Conservation (phyloP, 441 rosid species). For the Cnidoscolus chayamansa region DNA sequence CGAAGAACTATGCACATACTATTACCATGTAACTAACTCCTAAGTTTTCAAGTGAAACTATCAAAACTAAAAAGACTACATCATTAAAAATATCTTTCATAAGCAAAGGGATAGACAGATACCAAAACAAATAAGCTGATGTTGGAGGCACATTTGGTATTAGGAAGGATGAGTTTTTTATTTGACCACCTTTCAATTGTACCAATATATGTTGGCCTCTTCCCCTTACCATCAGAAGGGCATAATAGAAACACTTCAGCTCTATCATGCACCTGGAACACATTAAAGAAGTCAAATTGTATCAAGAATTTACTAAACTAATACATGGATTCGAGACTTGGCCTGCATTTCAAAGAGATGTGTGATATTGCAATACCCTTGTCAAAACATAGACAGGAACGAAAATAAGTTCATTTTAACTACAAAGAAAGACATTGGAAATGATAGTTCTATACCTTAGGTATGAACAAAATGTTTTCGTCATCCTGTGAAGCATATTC, state of each 20-base stretch:
- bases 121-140: conserved; percentile 72
- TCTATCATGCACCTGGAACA: conserved; percentile 81
- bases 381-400: neutral
- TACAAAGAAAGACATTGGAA: neutral
- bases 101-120: conserved; percentile 17
- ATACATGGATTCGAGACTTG: neutral
- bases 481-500: conserved; percentile 42
- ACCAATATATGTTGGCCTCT: conserved; percentile 53
- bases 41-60: neutral
- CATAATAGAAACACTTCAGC: conserved; percentile 80
- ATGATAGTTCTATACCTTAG: conserved; percentile 46
- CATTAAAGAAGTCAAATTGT: conserved; percentile 10
- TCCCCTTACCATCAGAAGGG: conserved; percentile 34
- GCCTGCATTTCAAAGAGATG: neutral
- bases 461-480: conserved; percentile 54
- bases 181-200: conserved; percentile 75
- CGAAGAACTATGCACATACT: neutral
- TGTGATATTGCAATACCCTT: neutral
- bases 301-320: neutral
- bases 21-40: neutral
- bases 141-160: conserved; percentile 48
- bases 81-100: neutral
- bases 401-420: neutral
- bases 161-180: conserved; percentile 54
- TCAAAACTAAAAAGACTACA: neutral